Evolutionary conservation across 1,139 yeast genomes (phyloP), one percentile per base, ranked within the genome.

Genomic region (Geotrichum phurueaensis): DNA sequence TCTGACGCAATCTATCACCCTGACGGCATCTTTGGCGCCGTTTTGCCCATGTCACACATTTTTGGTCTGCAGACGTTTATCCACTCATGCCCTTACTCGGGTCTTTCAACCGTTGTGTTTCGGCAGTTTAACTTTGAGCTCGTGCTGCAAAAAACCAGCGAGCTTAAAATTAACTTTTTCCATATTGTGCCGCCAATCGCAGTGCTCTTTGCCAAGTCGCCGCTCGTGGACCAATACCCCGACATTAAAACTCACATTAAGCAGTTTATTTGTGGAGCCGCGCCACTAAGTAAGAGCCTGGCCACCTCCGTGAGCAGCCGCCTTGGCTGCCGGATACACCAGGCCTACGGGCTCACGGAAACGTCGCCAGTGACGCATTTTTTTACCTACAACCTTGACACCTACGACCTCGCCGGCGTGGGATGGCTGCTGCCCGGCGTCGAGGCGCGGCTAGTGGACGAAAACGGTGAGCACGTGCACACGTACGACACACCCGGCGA

Each of bases 341-440:
- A 88, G 73, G 95, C 92, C n/a, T 88, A 87, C 70, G 96, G 96
- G 0, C 77, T 86, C 64, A 88, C 95, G 1, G 78, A 75, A 61
- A 69, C 77, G 2, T 66, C 76, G 2, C 78, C 78, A 0, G 68
- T 73, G 54, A 65, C 75, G 23, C 71, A 69, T 53, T 51, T 61
- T 18, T 64, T 63, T 51, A 51, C 59, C 5, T 63, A 58, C 33
- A 66, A 66, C 49, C 52, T 60, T 10, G 61, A 64, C 13, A 59
- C 55, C 12, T 66, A 68, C 53, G 66, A 66, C 53, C 60, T 59
- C 6, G 69, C 69, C 13, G 74, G 83, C 54, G 81, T 85, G 69
- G 89, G 89, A 33, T 66, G 72, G 66, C 66, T 73, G n/a, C 62
- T 70, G 15, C 69, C 79, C 79, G 57, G 78, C 75, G 60, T 76